Base-by-base conservation (phyloP, 306 rosid species). In the Sesbania bispinosa region DNA sequence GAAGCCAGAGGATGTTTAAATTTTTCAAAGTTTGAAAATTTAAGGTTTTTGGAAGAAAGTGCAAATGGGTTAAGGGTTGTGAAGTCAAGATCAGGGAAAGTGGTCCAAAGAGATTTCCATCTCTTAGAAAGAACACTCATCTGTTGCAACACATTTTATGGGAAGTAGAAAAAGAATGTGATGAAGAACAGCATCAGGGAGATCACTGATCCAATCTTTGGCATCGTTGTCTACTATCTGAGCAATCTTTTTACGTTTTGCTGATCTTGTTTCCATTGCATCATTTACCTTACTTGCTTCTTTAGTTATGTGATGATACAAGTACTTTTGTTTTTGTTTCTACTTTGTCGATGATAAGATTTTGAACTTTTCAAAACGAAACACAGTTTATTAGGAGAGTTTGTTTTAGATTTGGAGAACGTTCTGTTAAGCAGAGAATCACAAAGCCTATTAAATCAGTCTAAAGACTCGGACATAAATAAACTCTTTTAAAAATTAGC, bases 41-140 rank as follows among this genome's bases (percentile, higher is more conserved):
- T 61, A 4, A 1, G 26, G 11, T 45, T 33, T 43, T 58, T 71
- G 7, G 77, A 35, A 33, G 75, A 42, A 45, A 30, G 45, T 30
- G 42, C 5, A 14, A 21, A 9, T 5, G 84, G 79, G 69, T 45
- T 29, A n/a, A 75, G 73, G 42, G 84, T 80, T n/a, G 88, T 82
- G 80, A 92, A 92, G 21, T 89, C 96, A 8, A 89, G 92, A 71
- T 92, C 85, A 0, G 98, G 98, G n/a, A 83, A 79, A 16, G 96
- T 80, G 58, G 75, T 77, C 98, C 96, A 92, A 13, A 92, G 74
- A 7, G 66, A 59, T 10, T 77, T 85, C 89, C 90, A 89, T 4
- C 98, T 69, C 59, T 82, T 86, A 0, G 96, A 89, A 13, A 88
- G 69, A 42, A 87, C 66, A 78, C 89, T 82, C 81, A 79, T 77